Evolutionary conservation across 2,329 filamentous ascomycete genomes (phyloP).

Genomic region (Stachybotrys chartarum): DNA sequence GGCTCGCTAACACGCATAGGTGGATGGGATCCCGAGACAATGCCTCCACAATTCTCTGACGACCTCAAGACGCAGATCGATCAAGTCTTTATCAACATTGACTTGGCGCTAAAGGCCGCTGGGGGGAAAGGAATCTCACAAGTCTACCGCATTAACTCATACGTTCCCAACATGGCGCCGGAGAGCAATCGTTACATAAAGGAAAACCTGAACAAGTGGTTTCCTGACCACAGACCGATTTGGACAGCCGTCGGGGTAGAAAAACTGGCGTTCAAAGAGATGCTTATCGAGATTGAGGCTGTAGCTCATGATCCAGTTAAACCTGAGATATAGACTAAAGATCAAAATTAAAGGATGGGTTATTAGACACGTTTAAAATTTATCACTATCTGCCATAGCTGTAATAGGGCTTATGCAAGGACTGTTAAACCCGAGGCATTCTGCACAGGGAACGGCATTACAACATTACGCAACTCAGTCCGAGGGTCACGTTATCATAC

Average conservation of each 20-base stretch:
- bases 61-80: neutral
- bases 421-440: too few species aligned
- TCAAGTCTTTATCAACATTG: neutral
- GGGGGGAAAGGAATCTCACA: neutral
- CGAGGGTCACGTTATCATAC: too few species aligned
- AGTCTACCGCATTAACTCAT: neutral
- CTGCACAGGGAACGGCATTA: too few species aligned
- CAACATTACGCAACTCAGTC: too few species aligned
- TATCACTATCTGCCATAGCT: neutral
- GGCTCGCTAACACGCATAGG: neutral
- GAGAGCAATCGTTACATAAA: neutral
- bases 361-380: neutral
- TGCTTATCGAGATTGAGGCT: neutral
- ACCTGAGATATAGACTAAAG: neutral
- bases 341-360: neutral
- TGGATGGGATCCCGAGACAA: neutral
- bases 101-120: neutral
- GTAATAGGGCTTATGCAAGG: neutral
- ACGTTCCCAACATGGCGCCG: neutral
- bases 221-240: neutral
- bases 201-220: neutral
- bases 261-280: neutral
- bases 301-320: neutral
- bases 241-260: neutral
- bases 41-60: neutral